These are phyloP conservation scores for Volvox reticuliferus DNA, from an alignment of 139 green algal genomes.

Conservation along the genomic window DNA sequence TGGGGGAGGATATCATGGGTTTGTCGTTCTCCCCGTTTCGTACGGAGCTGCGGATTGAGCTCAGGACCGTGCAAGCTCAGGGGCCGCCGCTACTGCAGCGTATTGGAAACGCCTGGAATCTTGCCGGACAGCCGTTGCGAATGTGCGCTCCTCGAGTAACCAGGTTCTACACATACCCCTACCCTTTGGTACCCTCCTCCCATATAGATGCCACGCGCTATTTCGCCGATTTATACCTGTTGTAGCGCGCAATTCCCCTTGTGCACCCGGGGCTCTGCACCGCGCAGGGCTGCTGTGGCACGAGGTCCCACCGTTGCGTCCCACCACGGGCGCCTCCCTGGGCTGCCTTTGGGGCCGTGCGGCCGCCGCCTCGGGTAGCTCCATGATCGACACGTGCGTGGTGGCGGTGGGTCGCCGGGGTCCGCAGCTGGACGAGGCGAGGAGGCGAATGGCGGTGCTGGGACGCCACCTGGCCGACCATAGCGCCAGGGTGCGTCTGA, in stretches of 20 bases:
- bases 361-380: not conserved
- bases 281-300: slow-evolving; percentile 37
- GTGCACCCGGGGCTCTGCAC: not conserved
- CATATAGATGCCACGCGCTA: not conserved
- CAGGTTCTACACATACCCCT: too few species aligned
- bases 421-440: not conserved
- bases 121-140: too few species aligned
- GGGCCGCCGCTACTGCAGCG: too few species aligned
- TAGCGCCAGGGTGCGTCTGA: not conserved
- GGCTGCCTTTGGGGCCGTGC: slow-evolving; percentile 49
- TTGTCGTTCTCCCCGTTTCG: too few species aligned
- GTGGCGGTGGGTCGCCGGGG: slow-evolving; percentile 17
- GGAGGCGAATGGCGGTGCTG: slow-evolving; percentile 15
- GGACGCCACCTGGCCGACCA: not conserved
- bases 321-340: slow-evolving; percentile 12
- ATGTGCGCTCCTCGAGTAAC: too few species aligned
- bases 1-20: too few species aligned
- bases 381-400: slow-evolving; percentile 30
- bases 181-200: not conserved
- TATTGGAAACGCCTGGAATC: too few species aligned
- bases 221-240: not conserved
- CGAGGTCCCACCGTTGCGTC: slow-evolving; percentile 25
- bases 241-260: not conserved
- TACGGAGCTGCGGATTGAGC: too few species aligned
- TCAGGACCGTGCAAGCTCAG: too few species aligned